phyloP scores from a whole-genome alignment of 2,329 filamentous ascomycete species.

The Claviceps paspali region DNA sequence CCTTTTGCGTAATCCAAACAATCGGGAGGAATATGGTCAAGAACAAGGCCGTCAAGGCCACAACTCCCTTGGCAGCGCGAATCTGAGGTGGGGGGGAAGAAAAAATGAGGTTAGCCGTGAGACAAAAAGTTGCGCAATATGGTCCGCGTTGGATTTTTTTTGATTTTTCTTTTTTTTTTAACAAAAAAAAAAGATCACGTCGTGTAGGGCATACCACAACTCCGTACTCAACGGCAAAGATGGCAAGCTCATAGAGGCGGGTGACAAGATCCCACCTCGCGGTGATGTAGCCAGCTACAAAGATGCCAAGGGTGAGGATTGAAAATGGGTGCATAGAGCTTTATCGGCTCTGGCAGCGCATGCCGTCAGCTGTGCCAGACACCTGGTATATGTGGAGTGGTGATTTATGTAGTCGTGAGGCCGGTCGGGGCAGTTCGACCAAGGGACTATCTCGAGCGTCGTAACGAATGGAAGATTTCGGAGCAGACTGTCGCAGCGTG shows the following conservation, averaged over 20 bases:
- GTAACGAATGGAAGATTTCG: neutral
- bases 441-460: neutral
- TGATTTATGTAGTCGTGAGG: conserved; percentile 3
- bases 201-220: conserved; percentile 52
- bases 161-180: too few species aligned
- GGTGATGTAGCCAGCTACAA: conserved; percentile 98
- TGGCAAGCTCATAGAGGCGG: conserved; percentile 86
- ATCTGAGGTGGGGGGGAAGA: conserved; percentile 35
- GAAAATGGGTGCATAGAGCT: conserved; percentile 95
- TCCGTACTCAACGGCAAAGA: conserved; percentile 97
- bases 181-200: neutral
- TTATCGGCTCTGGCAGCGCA: conserved; percentile 26
- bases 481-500: neutral
- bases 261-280: conserved; percentile 98
- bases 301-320: conserved; percentile 87
- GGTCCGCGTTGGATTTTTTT: neutral
- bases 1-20: conserved; percentile 64
- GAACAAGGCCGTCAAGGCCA: conserved; percentile 70
- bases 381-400: neutral
- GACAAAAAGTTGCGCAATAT: neutral
- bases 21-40: conserved; percentile 72
- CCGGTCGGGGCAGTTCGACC: neutral
- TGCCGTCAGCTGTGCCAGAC: conserved; percentile 18
- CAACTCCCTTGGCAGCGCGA: conserved; percentile 73
- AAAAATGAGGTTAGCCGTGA: neutral